A percentile compares a stretch with the other conserved stretches of the same genome.
These are phyloP conservation scores for Ogataea pini DNA, from an alignment of 805 yeast species.

Conservation along the genomic window DNA sequence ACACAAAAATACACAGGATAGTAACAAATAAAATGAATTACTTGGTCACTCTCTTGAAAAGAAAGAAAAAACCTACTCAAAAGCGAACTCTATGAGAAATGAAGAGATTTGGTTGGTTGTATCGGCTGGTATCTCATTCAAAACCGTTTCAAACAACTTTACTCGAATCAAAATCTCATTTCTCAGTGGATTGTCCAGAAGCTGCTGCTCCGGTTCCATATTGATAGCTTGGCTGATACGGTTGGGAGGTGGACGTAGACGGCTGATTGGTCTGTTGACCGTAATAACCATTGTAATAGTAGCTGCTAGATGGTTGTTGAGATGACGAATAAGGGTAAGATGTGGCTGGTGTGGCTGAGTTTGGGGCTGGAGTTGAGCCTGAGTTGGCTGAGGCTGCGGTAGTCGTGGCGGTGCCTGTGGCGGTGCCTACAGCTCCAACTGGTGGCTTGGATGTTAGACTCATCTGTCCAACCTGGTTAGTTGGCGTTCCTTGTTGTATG, in stretches of 20 bases:
- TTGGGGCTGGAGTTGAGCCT: conserved; percentile 8
- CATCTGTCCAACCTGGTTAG: conserved; percentile 27
- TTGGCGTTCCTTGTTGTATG: conserved; percentile 35
- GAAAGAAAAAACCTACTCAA: neutral
- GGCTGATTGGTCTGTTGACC: conserved; percentile 18
- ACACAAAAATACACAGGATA: neutral
- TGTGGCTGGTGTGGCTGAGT: conserved; percentile 11
- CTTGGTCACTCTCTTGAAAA: neutral
- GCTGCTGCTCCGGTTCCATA: conserved; percentile 16
- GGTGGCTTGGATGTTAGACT: conserved; percentile 21
- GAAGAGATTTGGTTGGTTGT: too few species aligned
- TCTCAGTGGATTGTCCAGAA: conserved; percentile 8
- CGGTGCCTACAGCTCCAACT: conserved; percentile 8
- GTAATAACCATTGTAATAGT: conserved; percentile 23
- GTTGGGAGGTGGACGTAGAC: conserved; percentile 14
- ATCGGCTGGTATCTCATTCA: too few species aligned
- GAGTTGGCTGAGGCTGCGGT: conserved; percentile 5
- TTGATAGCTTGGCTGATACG: conserved; percentile 22
- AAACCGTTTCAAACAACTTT: neutral
- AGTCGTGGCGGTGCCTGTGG: neutral
- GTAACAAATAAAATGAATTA: too few species aligned
- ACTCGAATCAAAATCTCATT: neutral
- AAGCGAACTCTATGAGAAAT: too few species aligned
- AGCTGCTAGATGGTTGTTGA: conserved; percentile 18
- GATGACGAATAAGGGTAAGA: conserved; percentile 19